Base-by-base conservation (phyloP, 768 basidiomycete genomes). In the Lactarius hengduanensis region DNA sequence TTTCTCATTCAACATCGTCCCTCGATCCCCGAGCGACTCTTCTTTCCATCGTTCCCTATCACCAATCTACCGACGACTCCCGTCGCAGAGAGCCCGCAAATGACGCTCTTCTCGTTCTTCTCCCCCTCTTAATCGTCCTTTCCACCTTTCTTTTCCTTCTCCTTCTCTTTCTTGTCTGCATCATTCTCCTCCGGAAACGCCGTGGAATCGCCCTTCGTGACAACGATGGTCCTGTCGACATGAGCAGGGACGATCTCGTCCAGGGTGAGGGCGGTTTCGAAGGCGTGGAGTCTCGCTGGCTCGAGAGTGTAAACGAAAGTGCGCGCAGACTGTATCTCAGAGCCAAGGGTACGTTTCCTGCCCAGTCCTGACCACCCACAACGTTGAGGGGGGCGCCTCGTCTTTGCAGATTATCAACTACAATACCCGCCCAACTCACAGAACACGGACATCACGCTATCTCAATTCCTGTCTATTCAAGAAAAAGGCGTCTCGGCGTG, bases 401-500 rank as follows among this genome's bases (percentile, higher is more conserved):
- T 58, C 20, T n/a, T 56, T 40, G 10, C 75, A 94, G 92, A 92
- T 60, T 89, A 87, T 74, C 92, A 94, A 74, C 68, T 88, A 30
- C 89, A 92, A 75, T 96, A 96, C 77, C 93, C 92, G 5, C 96
- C 97, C 38, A 94, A 96, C 74, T 98, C 97, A n/a, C 82, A 90
- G 54, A 93, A 96, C 28, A 96, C 96, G 60, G 97, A 99, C 76
- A 98, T 99, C 77, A 99, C 96, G 1, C 82, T 99, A 61, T 96
- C 96, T 10, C 97, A 99, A 74, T 98, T 98, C 78, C 87, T 99
- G 26, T 95, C 96, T 32, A 99, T 99, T 65, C 97, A 99, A 76
- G 97, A 99, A 79, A 99, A 99, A 74, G 97, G 97, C 70, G 96
- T 99, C 55, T 96, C 96, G 32, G 97, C 97, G 20, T 99, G 97